Evolutionary conservation across 2,329 filamentous ascomycete species (phyloP), one percentile per base, ranked within the genome.

Genomic region (Hypoxylon sp.): DNA sequence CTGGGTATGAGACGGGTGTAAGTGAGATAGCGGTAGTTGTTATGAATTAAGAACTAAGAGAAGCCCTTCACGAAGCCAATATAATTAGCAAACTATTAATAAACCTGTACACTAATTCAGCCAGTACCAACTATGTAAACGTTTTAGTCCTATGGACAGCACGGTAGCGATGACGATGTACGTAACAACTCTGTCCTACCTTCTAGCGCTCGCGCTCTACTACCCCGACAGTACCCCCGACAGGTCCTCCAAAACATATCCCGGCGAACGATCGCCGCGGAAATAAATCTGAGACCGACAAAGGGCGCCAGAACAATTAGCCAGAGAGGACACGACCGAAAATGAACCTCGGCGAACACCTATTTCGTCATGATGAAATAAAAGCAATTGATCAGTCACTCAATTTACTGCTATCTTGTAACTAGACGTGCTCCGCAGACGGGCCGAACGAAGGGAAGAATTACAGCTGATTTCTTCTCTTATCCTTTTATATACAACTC

Each of bases 261-360:
- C n/a, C n/a, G 29, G 42, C 13, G 30, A 44, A 41, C 11, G 35
- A 41, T 48, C 12, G 38, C 30, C 6, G 29, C 62, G 61, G 61
- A 29, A 51, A 44, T 63, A 63, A 47, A 63, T 61, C 51, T 63
- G 63, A 7, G 21, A 40, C 61, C 62, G 62, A 59, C 16, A n/a
- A 62, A 34, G 40, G n/a, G 36, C 15, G 21, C 38, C 4, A 21
- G 25, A 30, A 23, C 40, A 45, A 53, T 55, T 51, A 50, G 36
- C 35, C 29, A 42, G 38, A 23, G 32, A 51, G 35, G 23, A n/a
- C n/a, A n/a, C n/a, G n/a, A 40, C 30, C 35, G 41, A 50, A 35
- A 44, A 43, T n/a, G 42, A 51, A 55, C 54, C 50, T 57, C 50
- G 54, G 54, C 37, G 41, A 46, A 51, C 15, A 17, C 41, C 9